A percentile compares a stretch with the other conserved stretches of the same genome.
Conservation (phyloP, 2,329 filamentous ascomycete species). For the Paracoccidioides brasiliensis region DNA sequence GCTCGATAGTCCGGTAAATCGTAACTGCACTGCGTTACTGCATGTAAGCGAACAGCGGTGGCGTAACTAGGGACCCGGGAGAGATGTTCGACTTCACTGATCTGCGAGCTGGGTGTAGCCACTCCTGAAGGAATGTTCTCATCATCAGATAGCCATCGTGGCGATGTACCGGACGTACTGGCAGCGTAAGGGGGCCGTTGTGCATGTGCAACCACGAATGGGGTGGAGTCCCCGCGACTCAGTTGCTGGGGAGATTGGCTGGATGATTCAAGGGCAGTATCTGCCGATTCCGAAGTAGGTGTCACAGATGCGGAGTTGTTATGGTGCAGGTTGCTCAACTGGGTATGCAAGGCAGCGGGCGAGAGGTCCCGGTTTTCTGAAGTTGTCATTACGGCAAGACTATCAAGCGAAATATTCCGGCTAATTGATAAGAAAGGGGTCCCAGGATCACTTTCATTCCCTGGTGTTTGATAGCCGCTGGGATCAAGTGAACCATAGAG, state of each 20-base stretch:
- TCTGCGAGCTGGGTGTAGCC: constrained; percentile 31
- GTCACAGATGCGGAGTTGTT: constrained; percentile 10
- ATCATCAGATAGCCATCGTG: constrained; percentile 36
- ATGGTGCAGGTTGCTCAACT: constrained; percentile 44
- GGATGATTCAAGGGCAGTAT: constrained; percentile 11
- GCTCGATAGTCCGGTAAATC: constrained; percentile 55
- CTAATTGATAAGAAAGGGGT: constrained; percentile 66
- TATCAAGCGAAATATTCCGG: constrained; percentile 67
- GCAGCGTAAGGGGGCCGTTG: no score
- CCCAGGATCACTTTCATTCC: constrained; percentile 51
- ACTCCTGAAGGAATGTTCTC: constrained; percentile 33
- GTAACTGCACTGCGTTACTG: constrained; percentile 39
- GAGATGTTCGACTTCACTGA: constrained; percentile 49
- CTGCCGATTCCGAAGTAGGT: constrained; percentile 5
- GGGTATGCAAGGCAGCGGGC: constrained; percentile 55
- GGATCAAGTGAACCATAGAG: constrained; percentile 79
- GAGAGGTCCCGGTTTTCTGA: constrained; percentile 46
- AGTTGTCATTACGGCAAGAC: constrained; percentile 47
- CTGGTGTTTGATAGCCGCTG: constrained; percentile 67
- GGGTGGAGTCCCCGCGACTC: constrained; percentile 9
- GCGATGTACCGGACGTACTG: constrained; percentile 15
- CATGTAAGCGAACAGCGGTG: constrained; percentile 56
- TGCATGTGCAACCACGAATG: neutral
- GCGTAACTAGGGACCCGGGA: constrained; percentile 66
- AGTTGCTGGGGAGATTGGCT: constrained; percentile 10